Evolutionary conservation across 1,284 basidiomycete species (phyloP).

Genomic region (Cutaneotrichosporon dermatis): DNA sequence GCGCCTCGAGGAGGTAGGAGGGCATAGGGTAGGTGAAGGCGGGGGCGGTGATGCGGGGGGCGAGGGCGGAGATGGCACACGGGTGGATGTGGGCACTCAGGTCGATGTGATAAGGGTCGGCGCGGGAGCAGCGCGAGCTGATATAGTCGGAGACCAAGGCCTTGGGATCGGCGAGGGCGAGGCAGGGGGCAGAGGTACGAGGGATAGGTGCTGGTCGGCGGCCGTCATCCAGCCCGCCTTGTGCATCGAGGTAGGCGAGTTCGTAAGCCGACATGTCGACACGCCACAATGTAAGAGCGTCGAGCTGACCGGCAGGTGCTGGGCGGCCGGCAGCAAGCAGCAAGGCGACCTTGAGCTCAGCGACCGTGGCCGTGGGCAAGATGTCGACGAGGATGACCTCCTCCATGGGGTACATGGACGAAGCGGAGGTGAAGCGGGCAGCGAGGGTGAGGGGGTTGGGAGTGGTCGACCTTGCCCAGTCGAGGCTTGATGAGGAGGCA

Average conservation of each 20-base stretch:
- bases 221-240: conserved; percentile 36
- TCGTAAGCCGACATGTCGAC: conserved; percentile 43
- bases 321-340: conserved; percentile 31
- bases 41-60: conserved; percentile 2
- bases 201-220: conserved; percentile 35
- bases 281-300: conserved; percentile 36
- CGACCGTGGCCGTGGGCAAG: conserved; percentile 26
- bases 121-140: conserved; percentile 15
- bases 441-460: conserved; percentile 10
- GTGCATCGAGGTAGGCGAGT: conserved; percentile 39
- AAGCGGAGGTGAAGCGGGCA: conserved; percentile 6
- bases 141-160: conserved; percentile 36
- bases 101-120: conserved; percentile 36
- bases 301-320: conserved; percentile 12
- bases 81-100: conserved; percentile 42
- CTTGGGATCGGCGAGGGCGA: conserved; percentile 26
- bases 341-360: conserved; percentile 37
- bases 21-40: conserved; percentile 22
- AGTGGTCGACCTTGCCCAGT: conserved; percentile 2
- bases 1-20: background rate
- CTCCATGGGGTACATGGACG: conserved; percentile 5
- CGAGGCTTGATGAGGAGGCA: conserved; percentile 3
- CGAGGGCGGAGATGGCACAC: conserved; percentile 8
- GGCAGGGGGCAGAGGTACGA: conserved; percentile 33
- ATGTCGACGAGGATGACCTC: conserved; percentile 30